Conservation (phyloP, 176 grass and related monocot genomes). For the Aegilops speltoides region DNA sequence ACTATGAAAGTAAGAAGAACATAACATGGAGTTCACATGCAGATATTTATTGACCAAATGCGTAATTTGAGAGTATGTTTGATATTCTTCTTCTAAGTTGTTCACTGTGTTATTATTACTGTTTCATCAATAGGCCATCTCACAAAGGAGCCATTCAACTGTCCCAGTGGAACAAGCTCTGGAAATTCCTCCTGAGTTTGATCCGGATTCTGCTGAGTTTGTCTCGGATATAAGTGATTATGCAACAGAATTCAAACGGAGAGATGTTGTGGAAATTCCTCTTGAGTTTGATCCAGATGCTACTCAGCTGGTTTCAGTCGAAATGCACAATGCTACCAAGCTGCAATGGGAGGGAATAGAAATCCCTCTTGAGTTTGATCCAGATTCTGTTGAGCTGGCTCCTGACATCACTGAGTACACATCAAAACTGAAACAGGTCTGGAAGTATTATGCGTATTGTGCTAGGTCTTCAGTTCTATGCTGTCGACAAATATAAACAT, state of each 20-base stretch:
- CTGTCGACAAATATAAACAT: constrained; percentile 16
- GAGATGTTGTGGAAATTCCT: constrained; percentile 26
- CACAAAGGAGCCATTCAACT: constrained; percentile 31
- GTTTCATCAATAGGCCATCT: constrained; percentile 28
- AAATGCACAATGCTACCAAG: constrained; percentile 29
- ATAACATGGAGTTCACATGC: background rate
- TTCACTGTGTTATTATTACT: background rate
- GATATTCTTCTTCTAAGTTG: constrained; percentile 6
- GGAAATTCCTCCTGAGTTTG: constrained; percentile 55
- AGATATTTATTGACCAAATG: background rate
- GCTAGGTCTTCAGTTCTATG: background rate
- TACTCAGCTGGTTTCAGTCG: constrained; percentile 31
- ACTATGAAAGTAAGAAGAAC: background rate
- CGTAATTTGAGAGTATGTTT: background rate
- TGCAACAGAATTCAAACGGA: constrained; percentile 30
- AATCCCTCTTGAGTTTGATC: constrained; percentile 45
- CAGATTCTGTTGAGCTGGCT: constrained; percentile 36
- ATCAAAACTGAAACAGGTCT: constrained; percentile 76
- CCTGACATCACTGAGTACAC: constrained; percentile 71
- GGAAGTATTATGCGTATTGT: background rate
- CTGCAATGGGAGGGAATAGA: constrained; percentile 43
- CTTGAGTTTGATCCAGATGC: constrained; percentile 46
- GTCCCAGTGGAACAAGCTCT: constrained; percentile 28
- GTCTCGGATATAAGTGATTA: constrained; percentile 57
- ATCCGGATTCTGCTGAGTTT: constrained; percentile 63